phyloP scores from a whole-genome alignment of 371 early-diverging fungal genomes.

The Nosema granulosis region DNA sequence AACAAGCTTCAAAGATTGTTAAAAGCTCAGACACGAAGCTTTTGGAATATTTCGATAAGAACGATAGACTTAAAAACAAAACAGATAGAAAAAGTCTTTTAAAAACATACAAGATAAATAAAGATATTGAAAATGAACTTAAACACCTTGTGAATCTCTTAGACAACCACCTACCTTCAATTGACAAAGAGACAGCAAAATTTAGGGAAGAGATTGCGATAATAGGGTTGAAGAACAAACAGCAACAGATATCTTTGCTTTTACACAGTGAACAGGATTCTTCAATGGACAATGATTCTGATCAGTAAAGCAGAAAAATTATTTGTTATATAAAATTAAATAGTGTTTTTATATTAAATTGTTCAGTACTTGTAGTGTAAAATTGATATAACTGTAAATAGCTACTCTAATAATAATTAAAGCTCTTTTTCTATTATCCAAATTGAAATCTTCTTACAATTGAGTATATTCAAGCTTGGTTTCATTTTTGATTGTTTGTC shows the following conservation, averaged over 20 bases:
- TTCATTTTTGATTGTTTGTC: too few species aligned
- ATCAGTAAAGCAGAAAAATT: not conserved
- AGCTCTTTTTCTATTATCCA: too few species aligned
- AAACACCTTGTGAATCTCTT: constrained; percentile 12
- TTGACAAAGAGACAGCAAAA: not conserved
- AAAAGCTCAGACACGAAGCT: constrained; percentile 1
- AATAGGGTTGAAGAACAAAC: constrained; percentile 11
- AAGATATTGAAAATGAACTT: constrained; percentile 11
- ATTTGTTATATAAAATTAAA: not conserved
- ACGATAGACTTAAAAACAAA: not conserved
- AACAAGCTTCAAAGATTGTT: not conserved
- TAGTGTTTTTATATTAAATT: not conserved
- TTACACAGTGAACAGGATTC: not conserved
- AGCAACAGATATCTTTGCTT: not conserved
- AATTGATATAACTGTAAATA: too few species aligned
- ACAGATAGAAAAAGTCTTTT: not conserved
- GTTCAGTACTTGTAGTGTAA: not conserved
- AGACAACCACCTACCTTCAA: constrained; percentile 6
- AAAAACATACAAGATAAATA: not conserved
- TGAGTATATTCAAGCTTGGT: too few species aligned
- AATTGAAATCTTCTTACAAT: too few species aligned
- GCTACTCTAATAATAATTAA: too few species aligned
- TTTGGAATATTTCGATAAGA: not conserved
- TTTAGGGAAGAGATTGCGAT: constrained; percentile 13
- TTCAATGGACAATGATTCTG: not conserved